Evolutionary conservation across 345 rosid species (phyloP).

Genomic region (Citrus glauca): DNA sequence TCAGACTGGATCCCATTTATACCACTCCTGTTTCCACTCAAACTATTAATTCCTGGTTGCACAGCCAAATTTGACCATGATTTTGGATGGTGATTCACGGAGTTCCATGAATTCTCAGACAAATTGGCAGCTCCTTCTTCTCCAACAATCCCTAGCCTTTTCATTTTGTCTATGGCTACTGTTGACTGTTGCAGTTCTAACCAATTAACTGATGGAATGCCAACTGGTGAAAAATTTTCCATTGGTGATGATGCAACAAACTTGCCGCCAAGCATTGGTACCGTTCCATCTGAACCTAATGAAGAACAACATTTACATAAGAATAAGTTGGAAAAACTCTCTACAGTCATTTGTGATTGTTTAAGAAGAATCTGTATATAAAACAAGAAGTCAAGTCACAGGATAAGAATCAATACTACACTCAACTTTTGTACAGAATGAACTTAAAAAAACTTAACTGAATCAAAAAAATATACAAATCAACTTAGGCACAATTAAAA

Average conservation of each 20-base stretch:
- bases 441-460: not conserved
- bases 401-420: not conserved
- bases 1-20: constrained; percentile 52
- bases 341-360: not conserved
- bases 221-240: constrained; percentile 24
- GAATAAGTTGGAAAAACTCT: not conserved
- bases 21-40: constrained; percentile 31
- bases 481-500: not conserved
- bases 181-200: constrained; percentile 24
- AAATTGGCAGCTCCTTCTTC: constrained; percentile 35
- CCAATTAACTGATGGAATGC: constrained; percentile 16
- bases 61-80: constrained; percentile 39
- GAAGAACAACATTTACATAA: constrained; percentile 11
- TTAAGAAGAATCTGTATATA: not conserved
- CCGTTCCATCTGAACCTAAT: constrained; percentile 23
- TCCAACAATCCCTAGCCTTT: constrained; percentile 24
- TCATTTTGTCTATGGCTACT: constrained; percentile 23
- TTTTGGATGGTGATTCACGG: constrained; percentile 34
- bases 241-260: constrained; percentile 32
- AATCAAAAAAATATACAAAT: not conserved
- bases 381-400: not conserved
- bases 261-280: constrained; percentile 23
- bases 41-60: constrained; percentile 29
- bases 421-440: not conserved
- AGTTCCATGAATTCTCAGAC: constrained; percentile 40